Conservation (phyloP, 2,329 filamentous ascomycete species). For the Phialophora tarda region DNA sequence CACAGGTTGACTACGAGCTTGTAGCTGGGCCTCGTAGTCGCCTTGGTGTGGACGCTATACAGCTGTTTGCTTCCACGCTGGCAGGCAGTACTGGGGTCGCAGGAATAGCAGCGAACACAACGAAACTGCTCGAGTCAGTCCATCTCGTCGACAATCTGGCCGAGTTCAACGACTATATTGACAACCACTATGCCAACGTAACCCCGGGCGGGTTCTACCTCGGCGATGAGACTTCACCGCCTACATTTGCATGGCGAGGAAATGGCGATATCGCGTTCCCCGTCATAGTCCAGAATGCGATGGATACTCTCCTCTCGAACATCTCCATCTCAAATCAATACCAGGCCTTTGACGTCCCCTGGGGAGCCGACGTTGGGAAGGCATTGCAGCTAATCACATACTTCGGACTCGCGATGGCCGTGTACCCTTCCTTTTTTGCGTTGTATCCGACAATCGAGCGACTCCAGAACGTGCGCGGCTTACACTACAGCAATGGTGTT, state of each 20-base stretch:
- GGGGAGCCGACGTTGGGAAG: slow-evolving; percentile 70
- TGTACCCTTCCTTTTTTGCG: slow-evolving; percentile 84
- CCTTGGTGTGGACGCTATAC: slow-evolving; percentile 37
- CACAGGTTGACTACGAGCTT: slow-evolving; percentile 43
- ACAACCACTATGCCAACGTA: slow-evolving; percentile 67
- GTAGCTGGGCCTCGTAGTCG: slow-evolving; percentile 47
- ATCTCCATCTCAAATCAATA: slow-evolving; percentile 74
- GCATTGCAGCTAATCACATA: slow-evolving; percentile 81
- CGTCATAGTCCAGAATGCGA: slow-evolving; percentile 63
- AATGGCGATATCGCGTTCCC: slow-evolving; percentile 64
- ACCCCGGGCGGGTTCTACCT: slow-evolving; percentile 83
- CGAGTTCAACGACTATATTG: slow-evolving; percentile 71
- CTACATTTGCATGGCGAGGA: slow-evolving; percentile 74
- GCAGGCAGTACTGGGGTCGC: slow-evolving; percentile 41
- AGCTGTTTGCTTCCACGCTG: slow-evolving; percentile 40
- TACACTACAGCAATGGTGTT: slow-evolving; percentile 93
- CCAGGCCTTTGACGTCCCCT: slow-evolving; percentile 76
- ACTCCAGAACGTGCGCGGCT: slow-evolving; percentile 74
- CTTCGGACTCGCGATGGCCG: slow-evolving; percentile 76
- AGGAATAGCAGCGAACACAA: slow-evolving; percentile 41
- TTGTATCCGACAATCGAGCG: slow-evolving; percentile 88
- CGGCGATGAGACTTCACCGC: slow-evolving; percentile 62
- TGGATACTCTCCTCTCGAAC: slow-evolving; percentile 70
- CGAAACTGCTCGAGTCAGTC: slow-evolving; percentile 48
- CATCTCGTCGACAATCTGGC: slow-evolving; percentile 67